Evolutionary conservation across 306 rosid species (phyloP).

Genomic region (Rosa chinensis): DNA sequence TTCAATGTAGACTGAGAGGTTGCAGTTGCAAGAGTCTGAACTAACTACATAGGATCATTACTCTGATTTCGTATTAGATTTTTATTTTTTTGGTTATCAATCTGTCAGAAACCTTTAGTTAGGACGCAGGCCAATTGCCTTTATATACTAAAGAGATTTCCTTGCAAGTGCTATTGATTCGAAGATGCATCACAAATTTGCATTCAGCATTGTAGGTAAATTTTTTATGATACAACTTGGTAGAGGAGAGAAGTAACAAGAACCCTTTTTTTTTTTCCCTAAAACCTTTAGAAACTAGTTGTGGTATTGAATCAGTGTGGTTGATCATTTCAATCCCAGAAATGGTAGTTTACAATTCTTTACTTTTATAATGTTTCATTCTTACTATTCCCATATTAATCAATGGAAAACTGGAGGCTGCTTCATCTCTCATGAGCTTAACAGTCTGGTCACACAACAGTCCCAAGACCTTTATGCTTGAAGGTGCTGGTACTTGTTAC

Average conservation of each 20-base stretch:
- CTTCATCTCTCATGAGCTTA: neutral
- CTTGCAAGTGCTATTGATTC: neutral
- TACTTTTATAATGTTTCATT: neutral
- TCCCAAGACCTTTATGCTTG: neutral
- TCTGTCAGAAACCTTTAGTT: neutral
- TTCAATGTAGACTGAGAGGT: neutral
- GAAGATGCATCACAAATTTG: neutral
- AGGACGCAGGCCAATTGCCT: neutral
- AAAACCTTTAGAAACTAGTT: neutral
- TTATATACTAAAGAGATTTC: neutral
- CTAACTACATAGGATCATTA: neutral
- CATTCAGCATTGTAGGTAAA: neutral
- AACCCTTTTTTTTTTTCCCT: neutral
- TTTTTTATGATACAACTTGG: neutral
- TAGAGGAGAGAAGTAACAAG: neutral
- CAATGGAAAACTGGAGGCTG: neutral
- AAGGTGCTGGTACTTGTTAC: neutral
- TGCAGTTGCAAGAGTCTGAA: neutral
- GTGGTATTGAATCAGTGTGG: neutral
- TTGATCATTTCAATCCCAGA: neutral
- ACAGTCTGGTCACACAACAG: neutral
- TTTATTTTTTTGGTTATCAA: neutral
- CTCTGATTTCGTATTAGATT: neutral
- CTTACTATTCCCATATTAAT: neutral
- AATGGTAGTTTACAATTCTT: no score